phyloP scores from a whole-genome alignment of 495 filamentous ascomycete genomes.

The Penicillium pancosmium region DNA sequence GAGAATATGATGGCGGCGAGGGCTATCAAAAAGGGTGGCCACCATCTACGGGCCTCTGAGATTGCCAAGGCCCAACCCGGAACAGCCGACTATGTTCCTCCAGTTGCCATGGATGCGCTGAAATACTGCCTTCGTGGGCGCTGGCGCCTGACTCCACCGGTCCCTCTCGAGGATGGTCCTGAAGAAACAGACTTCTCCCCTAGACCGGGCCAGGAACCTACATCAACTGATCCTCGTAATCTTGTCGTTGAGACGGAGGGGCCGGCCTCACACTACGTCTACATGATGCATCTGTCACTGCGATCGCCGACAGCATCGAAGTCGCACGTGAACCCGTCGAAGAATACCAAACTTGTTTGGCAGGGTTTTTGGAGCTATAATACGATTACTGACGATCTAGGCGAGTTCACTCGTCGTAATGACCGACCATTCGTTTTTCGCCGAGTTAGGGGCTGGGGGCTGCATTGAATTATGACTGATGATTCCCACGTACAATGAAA shows the following conservation, averaged over 20 bases:
- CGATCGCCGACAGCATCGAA: conserved; percentile 57
- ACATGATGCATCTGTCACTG: conserved; percentile 74
- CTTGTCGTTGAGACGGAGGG: conserved; percentile 88
- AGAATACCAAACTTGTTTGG: conserved; percentile 87
- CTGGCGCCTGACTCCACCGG: conserved; percentile 58
- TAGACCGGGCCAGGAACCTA: conserved; percentile 10
- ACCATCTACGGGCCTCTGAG: conserved; percentile 39
- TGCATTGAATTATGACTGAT: conserved; percentile 32
- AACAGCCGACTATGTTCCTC: conserved; percentile 36
- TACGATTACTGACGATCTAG: conserved; percentile 85
- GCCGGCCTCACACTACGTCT: conserved; percentile 72
- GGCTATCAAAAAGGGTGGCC: conserved; percentile 29
- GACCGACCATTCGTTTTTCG: conserved; percentile 87
- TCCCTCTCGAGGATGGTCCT: conserved; percentile 16
- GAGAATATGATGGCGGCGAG: conserved; percentile 47
- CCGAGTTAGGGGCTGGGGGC: conserved; percentile 63
- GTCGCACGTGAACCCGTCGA: conserved; percentile 40
- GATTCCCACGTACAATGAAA: not conserved
- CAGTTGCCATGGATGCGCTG: conserved; percentile 49
- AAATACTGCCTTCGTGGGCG: conserved; percentile 63
- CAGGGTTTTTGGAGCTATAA: conserved; percentile 93
- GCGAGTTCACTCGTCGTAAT: conserved; percentile 79
- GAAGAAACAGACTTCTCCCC: conserved; percentile 5
- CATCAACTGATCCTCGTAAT: conserved; percentile 40
- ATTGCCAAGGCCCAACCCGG: conserved; percentile 40